phyloP scores from a whole-genome alignment of 805 yeast species.

The Grigorovia yakushimaensis region DNA sequence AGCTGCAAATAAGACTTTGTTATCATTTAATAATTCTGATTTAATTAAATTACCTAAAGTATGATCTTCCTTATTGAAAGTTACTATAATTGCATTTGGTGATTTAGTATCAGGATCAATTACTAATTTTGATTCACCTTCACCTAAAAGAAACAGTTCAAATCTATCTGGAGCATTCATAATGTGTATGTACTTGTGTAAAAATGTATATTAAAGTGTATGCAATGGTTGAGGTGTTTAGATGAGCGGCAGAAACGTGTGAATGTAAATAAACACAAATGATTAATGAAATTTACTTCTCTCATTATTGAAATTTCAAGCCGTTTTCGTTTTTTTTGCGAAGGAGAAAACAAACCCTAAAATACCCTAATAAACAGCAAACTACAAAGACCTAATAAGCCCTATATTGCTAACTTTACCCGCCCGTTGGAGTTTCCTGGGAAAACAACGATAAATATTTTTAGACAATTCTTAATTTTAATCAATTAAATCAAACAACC shows the following conservation, averaged over 20 bases:
- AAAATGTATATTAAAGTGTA: too few species aligned
- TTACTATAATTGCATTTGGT: conserved; percentile 87
- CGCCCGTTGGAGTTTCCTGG: not conserved
- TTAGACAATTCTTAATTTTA: not conserved
- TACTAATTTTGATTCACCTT: conserved; percentile 87
- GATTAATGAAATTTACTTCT: too few species aligned
- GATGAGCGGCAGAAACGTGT: too few species aligned
- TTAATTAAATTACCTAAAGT: conserved; percentile 86
- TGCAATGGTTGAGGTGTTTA: too few species aligned
- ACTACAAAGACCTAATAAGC: not conserved
- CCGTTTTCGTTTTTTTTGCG: too few species aligned
- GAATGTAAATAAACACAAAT: too few species aligned
- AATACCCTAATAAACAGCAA: not conserved
- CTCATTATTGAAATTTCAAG: too few species aligned
- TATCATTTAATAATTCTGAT: conserved; percentile 77
- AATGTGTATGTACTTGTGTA: too few species aligned
- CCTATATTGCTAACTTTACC: not conserved
- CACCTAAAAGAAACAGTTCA: conserved; percentile 93
- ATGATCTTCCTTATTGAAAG: conserved; percentile 95
- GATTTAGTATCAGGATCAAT: conserved; percentile 90
- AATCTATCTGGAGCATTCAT: conserved; percentile 99
- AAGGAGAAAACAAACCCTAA: too few species aligned
- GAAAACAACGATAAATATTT: too few species aligned
- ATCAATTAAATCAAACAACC: not conserved
- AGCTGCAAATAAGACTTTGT: conserved; percentile 89